Percentiles rank a stretch among this genome's conserved stretches.
Evolutionary conservation across 306 rosid species (phyloP).

Genomic region (Mimosa pudica): DNA sequence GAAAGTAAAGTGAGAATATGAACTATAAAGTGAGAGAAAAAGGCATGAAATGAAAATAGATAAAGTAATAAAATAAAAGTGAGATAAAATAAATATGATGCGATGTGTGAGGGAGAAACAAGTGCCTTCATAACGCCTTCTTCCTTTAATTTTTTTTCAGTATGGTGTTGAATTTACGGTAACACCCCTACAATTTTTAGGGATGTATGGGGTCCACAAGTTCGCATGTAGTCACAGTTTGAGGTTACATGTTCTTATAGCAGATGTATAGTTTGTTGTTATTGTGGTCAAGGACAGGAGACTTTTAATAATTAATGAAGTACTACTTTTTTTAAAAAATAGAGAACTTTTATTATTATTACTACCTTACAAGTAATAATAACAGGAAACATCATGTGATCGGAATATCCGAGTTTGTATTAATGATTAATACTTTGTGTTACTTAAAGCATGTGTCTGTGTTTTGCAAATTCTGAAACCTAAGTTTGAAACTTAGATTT

Average conservation of each 20-base stretch:
- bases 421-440: background rate
- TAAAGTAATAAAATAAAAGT: background rate
- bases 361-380: background rate
- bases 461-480: too few relatives aligned
- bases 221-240: background rate
- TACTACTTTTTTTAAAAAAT: too few relatives aligned
- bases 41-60: slow-evolving; percentile 30
- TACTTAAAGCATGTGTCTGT: too few relatives aligned
- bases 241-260: background rate
- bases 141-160: background rate
- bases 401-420: background rate
- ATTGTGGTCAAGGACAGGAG: background rate
- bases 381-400: background rate
- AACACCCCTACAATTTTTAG: background rate
- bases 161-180: background rate
- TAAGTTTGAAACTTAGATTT: too few relatives aligned
- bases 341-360: too few relatives aligned
- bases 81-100: background rate
- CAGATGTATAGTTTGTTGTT: background rate
- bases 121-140: slow-evolving; percentile 10
- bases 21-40: slow-evolving; percentile 55
- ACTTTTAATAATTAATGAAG: background rate
- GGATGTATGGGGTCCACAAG: background rate
- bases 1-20: slow-evolving; percentile 48
- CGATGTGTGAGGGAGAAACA: background rate